Base-by-base conservation (phyloP, 305 asterid genomes). In the Salvia sclarea region DNA sequence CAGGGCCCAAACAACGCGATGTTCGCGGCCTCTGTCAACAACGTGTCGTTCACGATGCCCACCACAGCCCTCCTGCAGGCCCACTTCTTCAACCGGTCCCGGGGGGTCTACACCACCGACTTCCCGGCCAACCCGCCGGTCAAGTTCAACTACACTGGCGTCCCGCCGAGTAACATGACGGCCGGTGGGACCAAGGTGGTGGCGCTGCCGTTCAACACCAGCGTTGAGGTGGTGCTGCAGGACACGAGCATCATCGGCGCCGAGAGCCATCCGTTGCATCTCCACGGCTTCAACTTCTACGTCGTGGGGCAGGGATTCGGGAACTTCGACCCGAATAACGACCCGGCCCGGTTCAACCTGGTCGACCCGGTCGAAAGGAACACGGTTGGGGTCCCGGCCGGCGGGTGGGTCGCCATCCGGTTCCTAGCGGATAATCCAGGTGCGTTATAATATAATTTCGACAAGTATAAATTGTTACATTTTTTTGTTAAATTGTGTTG, bases 361-460 rank as follows among this genome's bases (percentile, higher is more conserved):
- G 78, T 68, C 18, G 92, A 89, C 53, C 95, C 95, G 28, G 86
- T 71, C 0, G 95, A 87, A 76, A 85, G 95, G 70, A 89, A 89
- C 77, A 87, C 90, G 0, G 81, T 74, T 4, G 85, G 89, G 16
- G 92, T 89, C 3, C 95, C 96, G 0, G 50, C 90, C 3, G 95
- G 92, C 0, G 95, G 96, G 0, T 87, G 95, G 95, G 82, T 89
- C 8, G 92, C 90, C 2, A 72, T 89, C 69, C 86, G 95, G 24
- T 86, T 89, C 68, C 75, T 69, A 18, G 95, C 92, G 0, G 95
- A 89, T 69, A 88, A 88, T 81, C 93, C 96, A 79, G 96, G 92
- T 88, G 59, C 12, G 20, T 2, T n/a, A 3, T 9, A 2, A 9
- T 10, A 4, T 8, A 10, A 8, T 28, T 28, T 28, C 33, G 33